Conservation (phyloP, 2,329 filamentous ascomycete species). For the Penicillium griseofulvum region DNA sequence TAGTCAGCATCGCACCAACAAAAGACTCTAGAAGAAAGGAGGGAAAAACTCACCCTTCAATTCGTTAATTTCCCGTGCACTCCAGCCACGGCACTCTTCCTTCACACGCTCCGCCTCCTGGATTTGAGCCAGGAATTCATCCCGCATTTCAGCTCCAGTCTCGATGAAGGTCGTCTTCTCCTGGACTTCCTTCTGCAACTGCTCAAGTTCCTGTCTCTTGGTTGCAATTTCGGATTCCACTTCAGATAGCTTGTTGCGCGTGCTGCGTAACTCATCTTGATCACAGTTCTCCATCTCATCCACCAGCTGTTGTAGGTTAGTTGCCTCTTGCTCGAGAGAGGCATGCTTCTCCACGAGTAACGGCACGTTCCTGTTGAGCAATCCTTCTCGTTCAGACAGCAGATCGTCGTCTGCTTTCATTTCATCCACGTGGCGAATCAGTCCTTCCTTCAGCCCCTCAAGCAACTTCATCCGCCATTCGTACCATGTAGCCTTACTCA, state of each 20-base stretch:
- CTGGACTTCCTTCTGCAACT: slow-evolving; percentile 64
- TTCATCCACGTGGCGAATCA: slow-evolving; percentile 70
- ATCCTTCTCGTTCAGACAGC: slow-evolving; percentile 65
- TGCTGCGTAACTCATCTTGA: slow-evolving; percentile 70
- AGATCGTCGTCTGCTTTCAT: slow-evolving; percentile 71
- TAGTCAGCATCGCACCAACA: slow-evolving; percentile 4
- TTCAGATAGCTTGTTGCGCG: slow-evolving; percentile 65
- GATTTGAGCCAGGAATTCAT: slow-evolving; percentile 70
- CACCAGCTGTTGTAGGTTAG: slow-evolving; percentile 68
- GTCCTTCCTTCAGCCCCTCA: slow-evolving; percentile 75
- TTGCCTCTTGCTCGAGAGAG: slow-evolving; percentile 61
- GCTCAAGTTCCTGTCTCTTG: slow-evolving; percentile 66
- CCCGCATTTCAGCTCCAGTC: slow-evolving; percentile 63
- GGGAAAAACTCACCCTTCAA: slow-evolving; percentile 64
- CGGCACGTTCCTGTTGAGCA: slow-evolving; percentile 68
- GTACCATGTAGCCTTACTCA: slow-evolving; percentile 97
- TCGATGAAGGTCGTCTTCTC: slow-evolving; percentile 66
- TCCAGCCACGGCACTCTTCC: slow-evolving; percentile 89
- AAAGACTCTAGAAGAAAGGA: not conserved
- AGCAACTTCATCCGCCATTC: slow-evolving; percentile 92
- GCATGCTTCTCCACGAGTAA: slow-evolving; percentile 60
- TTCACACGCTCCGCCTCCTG: slow-evolving; percentile 76
- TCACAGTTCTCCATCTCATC: slow-evolving; percentile 64
- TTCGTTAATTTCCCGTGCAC: slow-evolving; percentile 70
- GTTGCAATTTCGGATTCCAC: slow-evolving; percentile 67